phyloP scores from a whole-genome alignment of 768 basidiomycete species.

The Inosperma sp. region DNA sequence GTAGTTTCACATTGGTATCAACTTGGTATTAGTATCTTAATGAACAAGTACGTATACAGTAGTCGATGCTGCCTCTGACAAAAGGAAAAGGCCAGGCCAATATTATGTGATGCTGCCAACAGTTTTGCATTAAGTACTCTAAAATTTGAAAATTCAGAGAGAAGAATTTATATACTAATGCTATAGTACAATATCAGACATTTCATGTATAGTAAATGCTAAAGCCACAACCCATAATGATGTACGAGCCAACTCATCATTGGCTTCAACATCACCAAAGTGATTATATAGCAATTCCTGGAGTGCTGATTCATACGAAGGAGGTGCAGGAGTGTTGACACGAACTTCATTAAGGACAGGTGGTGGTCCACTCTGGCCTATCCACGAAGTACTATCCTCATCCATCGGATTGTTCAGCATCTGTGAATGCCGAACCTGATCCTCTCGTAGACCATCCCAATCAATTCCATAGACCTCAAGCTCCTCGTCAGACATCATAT shows the following conservation, averaged over 20 bases:
- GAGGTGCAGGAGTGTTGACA: background rate
- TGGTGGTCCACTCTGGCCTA: background rate
- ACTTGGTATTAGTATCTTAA: too few species aligned
- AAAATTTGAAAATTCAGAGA: too few species aligned
- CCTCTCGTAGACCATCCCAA: conserved; percentile 24
- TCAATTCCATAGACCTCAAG: conserved; percentile 26
- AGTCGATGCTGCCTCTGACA: too few species aligned
- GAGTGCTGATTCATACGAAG: background rate
- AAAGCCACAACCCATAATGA: background rate
- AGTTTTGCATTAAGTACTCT: too few species aligned
- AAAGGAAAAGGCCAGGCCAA: too few species aligned
- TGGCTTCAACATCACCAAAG: background rate
- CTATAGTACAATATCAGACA: too few species aligned
- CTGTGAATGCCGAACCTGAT: conserved; percentile 11
- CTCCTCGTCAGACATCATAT: conserved; percentile 13
- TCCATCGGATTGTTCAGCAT: background rate
- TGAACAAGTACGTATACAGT: too few species aligned
- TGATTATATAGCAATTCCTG: background rate
- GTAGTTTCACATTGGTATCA: too few species aligned
- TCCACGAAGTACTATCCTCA: conserved; percentile 1
- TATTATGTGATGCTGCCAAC: too few species aligned
- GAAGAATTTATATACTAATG: too few species aligned
- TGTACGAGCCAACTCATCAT: background rate
- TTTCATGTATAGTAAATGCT: conserved; percentile 1
- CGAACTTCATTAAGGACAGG: conserved; percentile 1